Percentiles rank a stretch among this genome's conserved stretches.
Evolutionary conservation across 176 grass and related monocot genomes (phyloP).

Genomic region (Hyparrhenia diplandra): DNA sequence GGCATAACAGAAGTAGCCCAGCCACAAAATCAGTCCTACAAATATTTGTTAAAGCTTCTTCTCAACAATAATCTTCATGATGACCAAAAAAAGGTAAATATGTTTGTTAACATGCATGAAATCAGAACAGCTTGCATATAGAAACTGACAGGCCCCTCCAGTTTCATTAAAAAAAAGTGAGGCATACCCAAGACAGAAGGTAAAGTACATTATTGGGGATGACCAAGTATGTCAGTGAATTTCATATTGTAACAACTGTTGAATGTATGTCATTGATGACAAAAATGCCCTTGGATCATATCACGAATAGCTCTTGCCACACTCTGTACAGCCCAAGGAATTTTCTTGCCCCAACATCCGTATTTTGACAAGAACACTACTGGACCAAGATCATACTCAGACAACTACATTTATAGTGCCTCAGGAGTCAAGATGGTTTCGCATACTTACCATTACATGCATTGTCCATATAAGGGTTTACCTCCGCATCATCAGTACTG

Average conservation of each 20-base stretch:
- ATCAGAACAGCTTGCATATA: background rate
- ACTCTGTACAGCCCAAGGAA: background rate
- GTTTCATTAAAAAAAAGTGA: too few relatives aligned
- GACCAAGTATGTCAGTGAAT: background rate
- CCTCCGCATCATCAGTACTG: constrained; percentile 33
- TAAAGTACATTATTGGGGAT: background rate
- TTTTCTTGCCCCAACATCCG: background rate
- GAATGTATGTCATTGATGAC: background rate
- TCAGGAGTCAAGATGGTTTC: background rate
- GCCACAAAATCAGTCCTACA: background rate
- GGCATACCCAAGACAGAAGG: background rate
- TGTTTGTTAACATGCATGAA: background rate
- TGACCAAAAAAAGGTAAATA: background rate
- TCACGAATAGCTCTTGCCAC: background rate
- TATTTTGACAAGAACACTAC: background rate
- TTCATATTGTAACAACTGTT: background rate
- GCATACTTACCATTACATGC: constrained; percentile 20
- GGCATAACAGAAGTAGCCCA: background rate
- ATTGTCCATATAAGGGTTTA: constrained; percentile 31
- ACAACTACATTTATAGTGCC: background rate
- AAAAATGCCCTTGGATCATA: background rate
- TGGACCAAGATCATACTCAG: background rate
- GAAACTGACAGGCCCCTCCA: too few relatives aligned
- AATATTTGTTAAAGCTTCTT: background rate
- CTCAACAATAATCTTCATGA: background rate